Evolutionary conservation across 192 early-diverging fungal species (phyloP).

Genomic region (Obelidium mucronatum): DNA sequence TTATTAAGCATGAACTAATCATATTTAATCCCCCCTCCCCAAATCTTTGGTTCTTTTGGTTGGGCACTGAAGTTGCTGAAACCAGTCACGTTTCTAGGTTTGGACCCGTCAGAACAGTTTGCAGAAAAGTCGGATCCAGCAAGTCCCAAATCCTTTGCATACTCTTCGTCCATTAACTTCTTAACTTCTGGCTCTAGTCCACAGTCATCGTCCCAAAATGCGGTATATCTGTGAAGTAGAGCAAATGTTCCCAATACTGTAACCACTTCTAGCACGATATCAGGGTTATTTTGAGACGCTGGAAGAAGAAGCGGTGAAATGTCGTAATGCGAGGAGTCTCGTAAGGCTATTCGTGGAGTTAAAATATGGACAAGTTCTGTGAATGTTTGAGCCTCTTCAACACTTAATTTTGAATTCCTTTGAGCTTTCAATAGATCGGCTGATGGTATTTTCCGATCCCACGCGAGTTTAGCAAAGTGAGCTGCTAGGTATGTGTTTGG

Average conservation of each 20-base stretch:
- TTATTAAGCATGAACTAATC: too few relatives aligned
- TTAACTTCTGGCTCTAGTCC: neutral
- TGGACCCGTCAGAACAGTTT: neutral
- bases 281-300: neutral
- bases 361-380: neutral
- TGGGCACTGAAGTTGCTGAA: too few relatives aligned
- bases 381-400: neutral
- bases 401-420: neutral
- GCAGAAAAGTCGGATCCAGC: neutral
- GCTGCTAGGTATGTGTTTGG: constrained; percentile 1
- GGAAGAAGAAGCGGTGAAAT: neutral
- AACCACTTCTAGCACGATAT: neutral
- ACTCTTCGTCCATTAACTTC: neutral
- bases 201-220: neutral
- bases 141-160: neutral
- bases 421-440: neutral
- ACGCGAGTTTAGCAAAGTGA: neutral
- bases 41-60: too few relatives aligned
- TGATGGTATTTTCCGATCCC: neutral
- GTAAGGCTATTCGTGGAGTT: neutral
- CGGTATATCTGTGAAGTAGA: constrained; percentile 6
- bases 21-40: too few relatives aligned
- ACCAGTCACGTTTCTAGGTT: too few relatives aligned
- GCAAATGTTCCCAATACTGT: neutral
- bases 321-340: neutral